A percentile compares a stretch with the other conserved stretches of the same genome.
phyloP scores from a whole-genome alignment of 2,329 filamentous ascomycete species.

The Penicillium sclerotiorum region DNA sequence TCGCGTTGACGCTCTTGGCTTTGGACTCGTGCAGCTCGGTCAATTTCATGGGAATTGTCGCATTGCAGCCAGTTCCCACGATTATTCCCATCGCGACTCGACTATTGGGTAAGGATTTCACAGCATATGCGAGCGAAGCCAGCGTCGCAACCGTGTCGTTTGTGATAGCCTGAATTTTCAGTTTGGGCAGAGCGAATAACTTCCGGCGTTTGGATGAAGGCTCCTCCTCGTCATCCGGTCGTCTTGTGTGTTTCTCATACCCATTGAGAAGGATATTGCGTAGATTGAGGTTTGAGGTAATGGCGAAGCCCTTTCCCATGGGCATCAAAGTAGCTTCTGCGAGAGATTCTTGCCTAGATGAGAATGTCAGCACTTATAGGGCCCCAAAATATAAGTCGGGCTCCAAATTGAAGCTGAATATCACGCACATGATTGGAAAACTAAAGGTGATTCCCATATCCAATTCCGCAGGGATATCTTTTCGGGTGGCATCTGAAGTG shows the following conservation, averaged over 20 bases:
- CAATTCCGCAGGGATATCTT: constrained; percentile 46
- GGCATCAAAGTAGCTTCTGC: constrained; percentile 59
- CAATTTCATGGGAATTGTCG: constrained; percentile 72
- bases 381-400: not conserved
- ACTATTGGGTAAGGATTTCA: constrained; percentile 61
- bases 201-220: constrained; percentile 50
- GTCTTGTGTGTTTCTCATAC: constrained; percentile 55
- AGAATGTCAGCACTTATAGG: constrained; percentile 14
- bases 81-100: constrained; percentile 78
- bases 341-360: constrained; percentile 53
- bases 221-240: constrained; percentile 40
- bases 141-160: constrained; percentile 82
- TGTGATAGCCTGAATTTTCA: constrained; percentile 74
- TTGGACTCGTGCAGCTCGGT: constrained; percentile 66
- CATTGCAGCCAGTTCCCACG: constrained; percentile 79
- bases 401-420: no score
- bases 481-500: constrained; percentile 42
- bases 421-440: constrained; percentile 52
- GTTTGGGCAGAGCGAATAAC: constrained; percentile 59
- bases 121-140: constrained; percentile 74
- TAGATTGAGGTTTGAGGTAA: constrained; percentile 57
- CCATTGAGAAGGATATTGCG: constrained; percentile 57
- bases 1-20: constrained; percentile 52
- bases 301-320: constrained; percentile 62
- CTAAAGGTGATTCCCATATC: constrained; percentile 55